These are phyloP conservation scores for Crithidia brevicula DNA, from an alignment of 208 protist genomes.

Conservation along the genomic window DNA sequence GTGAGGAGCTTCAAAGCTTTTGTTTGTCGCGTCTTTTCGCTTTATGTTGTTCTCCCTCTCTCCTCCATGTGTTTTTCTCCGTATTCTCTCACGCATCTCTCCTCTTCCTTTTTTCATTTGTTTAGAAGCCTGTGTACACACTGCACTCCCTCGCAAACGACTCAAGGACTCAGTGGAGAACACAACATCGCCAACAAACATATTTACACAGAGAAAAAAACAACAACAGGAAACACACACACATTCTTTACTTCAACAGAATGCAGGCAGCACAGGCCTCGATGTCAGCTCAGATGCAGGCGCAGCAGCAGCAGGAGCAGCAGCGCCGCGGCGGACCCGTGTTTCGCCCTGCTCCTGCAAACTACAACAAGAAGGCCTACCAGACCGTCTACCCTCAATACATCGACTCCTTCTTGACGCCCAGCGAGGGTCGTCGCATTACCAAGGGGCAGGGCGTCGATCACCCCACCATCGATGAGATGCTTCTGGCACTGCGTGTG, in stretches of 20 bases:
- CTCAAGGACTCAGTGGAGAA: too few species aligned
- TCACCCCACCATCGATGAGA: conserved; percentile 73
- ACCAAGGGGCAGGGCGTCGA: conserved; percentile 70
- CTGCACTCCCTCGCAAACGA: too few species aligned
- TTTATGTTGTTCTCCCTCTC: background rate
- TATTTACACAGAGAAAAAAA: too few species aligned
- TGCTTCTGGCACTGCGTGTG: conserved; percentile 48
- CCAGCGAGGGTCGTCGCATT: conserved; percentile 76
- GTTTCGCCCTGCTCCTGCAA: conserved; percentile 22
- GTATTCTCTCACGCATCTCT: background rate
- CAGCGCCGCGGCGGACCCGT: conserved; percentile 10
- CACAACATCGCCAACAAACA: too few species aligned
- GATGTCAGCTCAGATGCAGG: background rate
- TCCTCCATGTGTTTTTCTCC: background rate
- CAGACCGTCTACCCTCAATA: conserved; percentile 91
- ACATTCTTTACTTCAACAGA: background rate
- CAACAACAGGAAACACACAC: too few species aligned
- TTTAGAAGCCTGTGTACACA: too few species aligned
- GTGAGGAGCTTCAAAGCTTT: too few species aligned
- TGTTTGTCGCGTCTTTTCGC: too few species aligned
- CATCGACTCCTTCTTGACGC: conserved; percentile 74
- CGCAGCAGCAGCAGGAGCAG: conserved; percentile 2
- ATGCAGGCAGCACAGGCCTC: conserved; percentile 2
- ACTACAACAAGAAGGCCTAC: conserved; percentile 72
- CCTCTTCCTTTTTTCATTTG: background rate